phyloP scores from a whole-genome alignment of 768 basidiomycete species.

The Multifurca ochricompacta region DNA sequence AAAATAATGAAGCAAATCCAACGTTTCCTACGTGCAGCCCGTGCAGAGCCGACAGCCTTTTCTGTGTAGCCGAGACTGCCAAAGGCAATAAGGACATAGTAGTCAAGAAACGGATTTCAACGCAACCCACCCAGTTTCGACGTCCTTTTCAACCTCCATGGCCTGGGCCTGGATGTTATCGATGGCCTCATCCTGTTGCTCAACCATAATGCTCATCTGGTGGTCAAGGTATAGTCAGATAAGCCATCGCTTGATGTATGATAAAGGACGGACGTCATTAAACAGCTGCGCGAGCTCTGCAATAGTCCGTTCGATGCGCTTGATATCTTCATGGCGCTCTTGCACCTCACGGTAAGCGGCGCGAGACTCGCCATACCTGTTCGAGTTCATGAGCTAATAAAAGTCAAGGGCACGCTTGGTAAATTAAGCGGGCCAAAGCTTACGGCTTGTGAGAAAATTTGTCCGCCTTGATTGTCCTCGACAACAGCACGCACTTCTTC shows the following conservation, averaged over 20 bases:
- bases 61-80: slow-evolving; percentile 72
- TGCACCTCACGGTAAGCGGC: slow-evolving; percentile 96
- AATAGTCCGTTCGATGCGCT: slow-evolving; percentile 89
- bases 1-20: slow-evolving; percentile 91
- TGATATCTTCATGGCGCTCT: slow-evolving; percentile 91
- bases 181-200: slow-evolving; percentile 89
- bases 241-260: background rate
- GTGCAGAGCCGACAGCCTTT: slow-evolving; percentile 79
- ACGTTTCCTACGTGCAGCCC: slow-evolving; percentile 87
- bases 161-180: slow-evolving; percentile 76
- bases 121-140: slow-evolving; percentile 66
- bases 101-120: background rate
- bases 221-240: background rate
- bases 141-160: slow-evolving; percentile 66
- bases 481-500: slow-evolving; percentile 70
- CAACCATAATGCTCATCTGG: slow-evolving; percentile 91
- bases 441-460: slow-evolving; percentile 77
- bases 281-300: slow-evolving; percentile 92
- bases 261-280: slow-evolving; percentile 65
- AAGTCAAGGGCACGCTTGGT: background rate
- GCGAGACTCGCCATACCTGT: slow-evolving; percentile 82
- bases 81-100: slow-evolving; percentile 3
- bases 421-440: slow-evolving; percentile 1
- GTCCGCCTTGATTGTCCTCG: slow-evolving; percentile 53
- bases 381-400: slow-evolving; percentile 76